Percentiles rank a stretch among this genome's conserved stretches.
Evolutionary conservation across 2,329 filamentous ascomycete genomes (phyloP).

Genomic region (Plectosphaerella sp.): DNA sequence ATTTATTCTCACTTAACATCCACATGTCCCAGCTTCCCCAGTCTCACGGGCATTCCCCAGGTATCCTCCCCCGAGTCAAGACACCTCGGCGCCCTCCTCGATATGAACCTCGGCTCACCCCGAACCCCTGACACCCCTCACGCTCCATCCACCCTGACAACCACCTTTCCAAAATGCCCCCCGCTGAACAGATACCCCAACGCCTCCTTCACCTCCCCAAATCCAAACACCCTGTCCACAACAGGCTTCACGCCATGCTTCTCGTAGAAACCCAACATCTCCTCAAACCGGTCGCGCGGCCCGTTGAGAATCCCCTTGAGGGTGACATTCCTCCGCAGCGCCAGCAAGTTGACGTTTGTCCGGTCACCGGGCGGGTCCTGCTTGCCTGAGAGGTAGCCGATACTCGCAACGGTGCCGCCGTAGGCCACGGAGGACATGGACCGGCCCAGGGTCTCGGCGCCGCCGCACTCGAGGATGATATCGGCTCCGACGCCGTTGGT

Average conservation of each 20-base stretch:
- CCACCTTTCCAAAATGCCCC: slow-evolving; percentile 55
- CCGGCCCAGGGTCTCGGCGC: slow-evolving; percentile 44
- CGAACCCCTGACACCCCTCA: not conserved
- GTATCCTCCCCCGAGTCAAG: too few relatives aligned
- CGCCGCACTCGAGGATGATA: slow-evolving; percentile 52
- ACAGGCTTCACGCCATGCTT: slow-evolving; percentile 40
- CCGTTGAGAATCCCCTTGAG: slow-evolving; percentile 58
- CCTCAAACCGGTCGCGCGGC: slow-evolving; percentile 46
- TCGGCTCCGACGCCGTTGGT: slow-evolving; percentile 44
- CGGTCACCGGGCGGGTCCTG: slow-evolving; percentile 49
- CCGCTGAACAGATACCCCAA: slow-evolving; percentile 47
- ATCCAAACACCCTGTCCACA: slow-evolving; percentile 40
- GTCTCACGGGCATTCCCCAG: too few relatives aligned
- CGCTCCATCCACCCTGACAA: slow-evolving; percentile 32
- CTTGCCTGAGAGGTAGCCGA: slow-evolving; percentile 48
- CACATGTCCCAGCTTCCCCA: too few relatives aligned
- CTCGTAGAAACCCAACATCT: slow-evolving; percentile 46
- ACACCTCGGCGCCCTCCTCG: too few relatives aligned
- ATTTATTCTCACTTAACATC: too few relatives aligned
- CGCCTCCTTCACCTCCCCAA: slow-evolving; percentile 43
- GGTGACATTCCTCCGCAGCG: slow-evolving; percentile 40
- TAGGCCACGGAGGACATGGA: slow-evolving; percentile 49
- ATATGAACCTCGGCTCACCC: too few relatives aligned
- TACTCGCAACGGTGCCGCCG: slow-evolving; percentile 48
- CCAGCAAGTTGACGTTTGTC: slow-evolving; percentile 55